These are phyloP conservation scores for Phanerochaete sordida DNA, from an alignment of 768 basidiomycete species.

Conservation along the genomic window DNA sequence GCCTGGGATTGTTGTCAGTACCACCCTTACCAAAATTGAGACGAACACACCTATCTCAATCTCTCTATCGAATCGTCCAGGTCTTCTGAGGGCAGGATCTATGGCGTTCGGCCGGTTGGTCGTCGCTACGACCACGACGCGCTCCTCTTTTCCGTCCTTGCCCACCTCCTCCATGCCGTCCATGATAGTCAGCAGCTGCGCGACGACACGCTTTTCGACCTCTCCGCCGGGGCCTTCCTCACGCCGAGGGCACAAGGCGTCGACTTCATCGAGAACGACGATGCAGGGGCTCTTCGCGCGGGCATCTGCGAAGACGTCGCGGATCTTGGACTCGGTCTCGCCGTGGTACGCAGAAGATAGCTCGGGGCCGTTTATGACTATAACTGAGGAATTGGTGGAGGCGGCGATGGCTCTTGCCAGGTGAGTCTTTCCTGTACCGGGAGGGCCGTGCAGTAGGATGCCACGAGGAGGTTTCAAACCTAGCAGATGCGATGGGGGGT, in stretches of 20 bases:
- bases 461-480: constrained; percentile 97
- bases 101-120: constrained; percentile 96
- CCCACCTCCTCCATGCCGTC: constrained; percentile 74
- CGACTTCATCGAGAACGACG: constrained; percentile 93
- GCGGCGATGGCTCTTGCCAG: constrained; percentile 91
- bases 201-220: constrained; percentile 94
- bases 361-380: constrained; percentile 94
- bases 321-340: constrained; percentile 88
- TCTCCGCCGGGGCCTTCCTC: constrained; percentile 91
- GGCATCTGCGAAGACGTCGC: constrained; percentile 88
- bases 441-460: constrained; percentile 90
- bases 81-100: constrained; percentile 86
- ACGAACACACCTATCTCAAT: constrained; percentile 87
- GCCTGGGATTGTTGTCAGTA: constrained; percentile 40
- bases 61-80: constrained; percentile 91
- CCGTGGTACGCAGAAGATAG: constrained; percentile 95
- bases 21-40: neutral
- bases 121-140: constrained; percentile 93
- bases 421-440: constrained; percentile 98
- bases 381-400: constrained; percentile 81
- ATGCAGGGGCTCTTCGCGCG: constrained; percentile 82
- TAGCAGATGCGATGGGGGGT: constrained; percentile 15
- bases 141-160: constrained; percentile 39
- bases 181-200: constrained; percentile 89
- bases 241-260: constrained; percentile 87